Conservation (phyloP, 371 early-diverging fungal species). For the Syncephalastrum monosporum region DNA sequence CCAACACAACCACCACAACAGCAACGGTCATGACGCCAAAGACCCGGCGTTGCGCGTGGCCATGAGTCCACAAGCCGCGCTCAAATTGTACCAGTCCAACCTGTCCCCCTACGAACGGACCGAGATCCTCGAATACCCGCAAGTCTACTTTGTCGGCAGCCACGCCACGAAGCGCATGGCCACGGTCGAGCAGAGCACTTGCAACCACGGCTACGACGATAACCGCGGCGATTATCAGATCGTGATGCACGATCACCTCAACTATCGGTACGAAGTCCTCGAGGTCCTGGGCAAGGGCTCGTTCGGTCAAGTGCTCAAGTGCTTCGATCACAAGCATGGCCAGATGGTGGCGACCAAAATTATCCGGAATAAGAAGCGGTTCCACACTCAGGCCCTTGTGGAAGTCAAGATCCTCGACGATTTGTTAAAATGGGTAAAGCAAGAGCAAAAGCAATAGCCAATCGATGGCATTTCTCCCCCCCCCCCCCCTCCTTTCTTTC, state of each 20-base stretch:
- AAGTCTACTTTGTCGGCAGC: constrained; percentile 86
- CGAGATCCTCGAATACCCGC: constrained; percentile 78
- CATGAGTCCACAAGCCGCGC: constrained; percentile 49
- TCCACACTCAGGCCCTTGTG: constrained; percentile 84
- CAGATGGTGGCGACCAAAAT: constrained; percentile 86
- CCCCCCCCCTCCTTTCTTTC: no score
- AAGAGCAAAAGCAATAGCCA: no score
- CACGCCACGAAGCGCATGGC: constrained; percentile 59
- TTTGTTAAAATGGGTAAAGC: constrained; percentile 44
- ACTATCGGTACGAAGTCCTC: constrained; percentile 82
- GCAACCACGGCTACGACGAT: constrained; percentile 83
- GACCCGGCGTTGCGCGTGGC: constrained; percentile 29
- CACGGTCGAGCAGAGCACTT: constrained; percentile 39
- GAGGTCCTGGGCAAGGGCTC: constrained; percentile 86
- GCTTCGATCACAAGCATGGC: constrained; percentile 76
- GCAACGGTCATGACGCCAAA: constrained; percentile 6
- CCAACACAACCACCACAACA: neutral
- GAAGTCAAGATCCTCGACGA: constrained; percentile 82
- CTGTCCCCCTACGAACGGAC: constrained; percentile 78
- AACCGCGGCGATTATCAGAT: constrained; percentile 81
- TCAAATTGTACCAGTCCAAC: constrained; percentile 60
- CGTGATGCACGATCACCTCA: constrained; percentile 73
- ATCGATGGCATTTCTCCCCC: no score
- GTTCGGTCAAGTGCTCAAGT: constrained; percentile 90
- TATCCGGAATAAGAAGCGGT: constrained; percentile 85